phyloP scores from a whole-genome alignment of 257 asterid genomes.

The Solanum ossicruentum region DNA sequence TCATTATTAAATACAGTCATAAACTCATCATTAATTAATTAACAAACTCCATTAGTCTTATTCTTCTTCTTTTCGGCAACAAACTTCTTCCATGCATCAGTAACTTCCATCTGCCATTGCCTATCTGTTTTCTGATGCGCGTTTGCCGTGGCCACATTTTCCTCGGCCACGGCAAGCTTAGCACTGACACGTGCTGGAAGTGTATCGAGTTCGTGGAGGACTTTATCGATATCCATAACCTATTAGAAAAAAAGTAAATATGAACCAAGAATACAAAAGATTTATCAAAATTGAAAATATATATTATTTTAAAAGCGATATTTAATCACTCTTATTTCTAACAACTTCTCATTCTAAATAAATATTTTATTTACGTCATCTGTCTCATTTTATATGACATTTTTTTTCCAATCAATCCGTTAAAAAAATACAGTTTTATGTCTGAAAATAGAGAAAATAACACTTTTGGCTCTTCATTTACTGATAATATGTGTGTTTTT shows the following conservation, averaged over 20 bases:
- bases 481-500: neutral
- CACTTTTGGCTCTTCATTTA: neutral
- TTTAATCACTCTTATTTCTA: neutral
- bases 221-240: constrained; percentile 45
- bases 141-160: neutral
- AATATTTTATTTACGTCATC: neutral
- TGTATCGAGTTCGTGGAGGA: constrained; percentile 58
- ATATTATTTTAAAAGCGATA: neutral
- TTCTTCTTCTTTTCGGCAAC: constrained; percentile 69
- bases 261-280: neutral
- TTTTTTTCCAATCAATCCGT: neutral
- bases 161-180: constrained; percentile 17
- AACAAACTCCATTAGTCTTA: constrained; percentile 48
- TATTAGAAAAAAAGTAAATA: constrained; percentile 4
- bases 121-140: constrained; percentile 33
- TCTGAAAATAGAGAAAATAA: neutral
- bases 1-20: neutral
- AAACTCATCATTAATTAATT: neutral
- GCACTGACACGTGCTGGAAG: constrained; percentile 52
- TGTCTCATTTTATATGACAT: neutral
- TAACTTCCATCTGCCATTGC: constrained; percentile 59
- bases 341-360: neutral
- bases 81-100: constrained; percentile 64
- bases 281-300: neutral
- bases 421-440: neutral